A percentile compares a stretch with the other conserved stretches of the same genome.
These are phyloP conservation scores for Torrubiellomyces zombiae DNA, from an alignment of 2,329 filamentous ascomycete species.

Conservation along the genomic window DNA sequence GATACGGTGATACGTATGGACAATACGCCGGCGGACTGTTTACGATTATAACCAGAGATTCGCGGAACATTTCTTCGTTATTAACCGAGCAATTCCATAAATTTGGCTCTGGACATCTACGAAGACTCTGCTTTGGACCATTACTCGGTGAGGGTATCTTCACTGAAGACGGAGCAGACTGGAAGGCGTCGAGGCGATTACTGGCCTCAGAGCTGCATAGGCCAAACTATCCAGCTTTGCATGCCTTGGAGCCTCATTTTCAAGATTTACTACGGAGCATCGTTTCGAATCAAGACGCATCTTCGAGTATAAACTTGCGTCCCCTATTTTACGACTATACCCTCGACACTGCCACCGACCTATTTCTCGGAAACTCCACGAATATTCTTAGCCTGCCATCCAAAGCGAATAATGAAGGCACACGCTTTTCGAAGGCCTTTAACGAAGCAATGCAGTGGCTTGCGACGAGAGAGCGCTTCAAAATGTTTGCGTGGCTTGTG, in stretches of 20 bases:
- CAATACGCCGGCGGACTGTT: too few species aligned
- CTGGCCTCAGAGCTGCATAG: too few species aligned
- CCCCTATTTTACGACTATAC: slow-evolving; percentile 28
- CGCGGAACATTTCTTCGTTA: slow-evolving; percentile 22
- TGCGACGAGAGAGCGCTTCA: slow-evolving; percentile 3
- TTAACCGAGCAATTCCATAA: slow-evolving; percentile 1
- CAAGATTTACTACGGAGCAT: slow-evolving; percentile 8
- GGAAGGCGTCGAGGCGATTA: slow-evolving; percentile 22
- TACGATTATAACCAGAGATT: slow-evolving; percentile 16
- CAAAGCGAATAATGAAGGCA: too few species aligned
- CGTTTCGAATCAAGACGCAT: slow-evolving; percentile 1
- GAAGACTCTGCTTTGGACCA: slow-evolving; percentile 3
- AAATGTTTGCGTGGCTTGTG: slow-evolving; percentile 4
- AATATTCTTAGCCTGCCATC: too few species aligned
- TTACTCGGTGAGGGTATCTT: slow-evolving; percentile 6
- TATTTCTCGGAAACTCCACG: slow-evolving; percentile 38
- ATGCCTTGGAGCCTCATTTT: slow-evolving; percentile 8
- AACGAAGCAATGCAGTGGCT: slow-evolving; percentile 4
- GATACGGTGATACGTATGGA: too few species aligned
- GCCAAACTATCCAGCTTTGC: slow-evolving; percentile 8
- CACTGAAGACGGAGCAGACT: slow-evolving; percentile 19
- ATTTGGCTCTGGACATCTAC: slow-evolving; percentile 2
- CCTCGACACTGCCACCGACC: slow-evolving; percentile 27
- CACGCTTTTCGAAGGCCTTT: slow-evolving; percentile 5
- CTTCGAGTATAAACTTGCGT: slow-evolving; percentile 19